Percentiles rank a stretch among this genome's conserved stretches.
Conservation (phyloP, 169 alveolate species). For the Plasmodium yoelii region DNA sequence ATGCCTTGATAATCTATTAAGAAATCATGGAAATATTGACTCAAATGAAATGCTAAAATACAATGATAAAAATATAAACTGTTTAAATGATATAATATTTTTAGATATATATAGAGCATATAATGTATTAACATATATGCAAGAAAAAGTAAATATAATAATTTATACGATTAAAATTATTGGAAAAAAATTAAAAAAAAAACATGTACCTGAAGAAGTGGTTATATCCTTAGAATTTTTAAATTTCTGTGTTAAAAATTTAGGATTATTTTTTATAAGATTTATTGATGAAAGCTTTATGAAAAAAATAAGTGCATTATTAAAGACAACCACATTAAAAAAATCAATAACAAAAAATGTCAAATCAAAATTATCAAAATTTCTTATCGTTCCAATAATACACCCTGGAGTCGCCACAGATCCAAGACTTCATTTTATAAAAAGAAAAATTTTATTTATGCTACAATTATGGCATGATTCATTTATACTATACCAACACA, state of each 20-base stretch:
- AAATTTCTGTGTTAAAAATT: conserved; percentile 77
- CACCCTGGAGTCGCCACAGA: conserved; percentile 89
- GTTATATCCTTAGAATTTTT: conserved; percentile 83
- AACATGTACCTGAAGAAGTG: conserved; percentile 84
- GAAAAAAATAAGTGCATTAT: conserved; percentile 78
- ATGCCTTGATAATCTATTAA: conserved; percentile 71
- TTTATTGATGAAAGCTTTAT: conserved; percentile 82
- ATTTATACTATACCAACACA: conserved; percentile 80
- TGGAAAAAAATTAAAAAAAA: conserved; percentile 81
- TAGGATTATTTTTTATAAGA: conserved; percentile 81
- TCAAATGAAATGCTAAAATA: conserved; percentile 73
- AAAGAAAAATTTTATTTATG: conserved; percentile 82
- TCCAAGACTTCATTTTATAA: conserved; percentile 84
- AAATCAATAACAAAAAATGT: conserved; percentile 82
- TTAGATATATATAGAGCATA: conserved; percentile 76
- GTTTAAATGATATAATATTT: conserved; percentile 74
- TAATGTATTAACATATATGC: conserved; percentile 77
- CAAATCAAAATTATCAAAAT: conserved; percentile 82
- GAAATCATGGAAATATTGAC: conserved; percentile 78
- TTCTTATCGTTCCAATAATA: conserved; percentile 80
- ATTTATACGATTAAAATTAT: conserved; percentile 77
- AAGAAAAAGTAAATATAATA: conserved; percentile 55
- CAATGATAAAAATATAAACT: conserved; percentile 73
- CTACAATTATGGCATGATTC: conserved; percentile 85
- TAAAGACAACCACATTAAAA: conserved; percentile 80